Evolutionary conservation across 1,139 yeast species (phyloP), one percentile per base, ranked within the genome.

Genomic region (Pichia sp.): DNA sequence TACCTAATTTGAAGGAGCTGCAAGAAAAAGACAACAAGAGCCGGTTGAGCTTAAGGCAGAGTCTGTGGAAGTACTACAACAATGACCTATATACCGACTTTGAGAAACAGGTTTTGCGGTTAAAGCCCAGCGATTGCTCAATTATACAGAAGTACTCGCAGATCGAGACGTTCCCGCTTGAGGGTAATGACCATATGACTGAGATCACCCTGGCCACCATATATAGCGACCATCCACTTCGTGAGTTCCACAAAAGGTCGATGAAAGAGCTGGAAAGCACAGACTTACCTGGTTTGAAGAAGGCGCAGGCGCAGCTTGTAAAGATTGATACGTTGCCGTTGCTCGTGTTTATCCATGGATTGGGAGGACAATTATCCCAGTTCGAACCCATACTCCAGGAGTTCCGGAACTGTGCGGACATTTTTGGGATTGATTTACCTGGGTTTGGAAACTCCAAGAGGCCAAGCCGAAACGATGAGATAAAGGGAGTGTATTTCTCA

Each of bases 281-380:
- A 57, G 56, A 64, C 54, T 43, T 70, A 57, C 47, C 51, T 38
- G 57, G 62, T 8, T 26, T 60, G 10, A 38, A 50, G 6, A 57
- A 59, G 16, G 66, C 65, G 2, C 50, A 56, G 13, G 61, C 59
- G 8, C 70, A 77, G 15, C 61, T 68, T 56, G 61, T 64, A 16
- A 77, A 77, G 52, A 69, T 81, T 45, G 70, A 72, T 30, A 75
- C 74, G 26, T 69, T 84, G 50, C 93, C 95, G 0, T 72, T 81
- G 4, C 67, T 85, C 13, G 72, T 87, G 13, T 78, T 87, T 53
- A 64, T 87, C 26, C 95, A 87, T 67, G 95, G 95, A 0, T 70
- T 87, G 47, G 95, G 95, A 1, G 95, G 95, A 8, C 92, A 85
- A 64, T 74, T 85, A 71, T 75, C 86, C 8, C 92, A 85, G 65